Percentiles rank a stretch among this genome's conserved stretches.
Evolutionary conservation across 768 basidiomycete species (phyloP).

Genomic region (Fomitopsis serialis): DNA sequence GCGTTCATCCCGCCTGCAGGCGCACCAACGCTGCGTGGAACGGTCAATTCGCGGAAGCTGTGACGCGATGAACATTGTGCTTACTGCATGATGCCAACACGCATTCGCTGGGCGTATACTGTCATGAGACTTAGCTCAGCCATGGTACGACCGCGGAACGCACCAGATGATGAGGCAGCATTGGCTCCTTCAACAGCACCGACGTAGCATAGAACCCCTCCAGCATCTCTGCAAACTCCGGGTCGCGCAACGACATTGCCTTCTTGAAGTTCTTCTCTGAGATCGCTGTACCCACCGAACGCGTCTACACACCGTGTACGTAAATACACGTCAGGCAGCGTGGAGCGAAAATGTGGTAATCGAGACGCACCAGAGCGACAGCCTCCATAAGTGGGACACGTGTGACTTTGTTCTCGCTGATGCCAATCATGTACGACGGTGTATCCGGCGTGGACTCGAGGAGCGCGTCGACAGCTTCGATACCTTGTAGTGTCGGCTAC

Average conservation of each 20-base stretch:
- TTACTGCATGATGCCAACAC: constrained; percentile 81
- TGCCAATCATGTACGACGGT: constrained; percentile 96
- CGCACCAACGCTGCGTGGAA: constrained; percentile 71
- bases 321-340: constrained; percentile 4
- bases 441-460: constrained; percentile 82
- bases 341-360: background rate
- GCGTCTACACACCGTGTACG: constrained; percentile 53
- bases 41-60: background rate
- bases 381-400: constrained; percentile 91
- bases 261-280: constrained; percentile 76
- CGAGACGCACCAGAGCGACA: constrained; percentile 64
- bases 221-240: constrained; percentile 85
- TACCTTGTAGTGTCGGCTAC: constrained; percentile 93
- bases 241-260: constrained; percentile 85
- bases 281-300: constrained; percentile 80
- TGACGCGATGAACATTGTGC: constrained; percentile 15
- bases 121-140: too few relatives aligned
- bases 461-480: constrained; percentile 87
- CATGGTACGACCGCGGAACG: too few relatives aligned
- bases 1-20: constrained; percentile 99
- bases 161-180: constrained; percentile 28
- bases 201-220: constrained; percentile 83
- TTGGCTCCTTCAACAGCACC: constrained; percentile 37
- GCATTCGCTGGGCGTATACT: constrained; percentile 50
- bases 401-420: constrained; percentile 92